Evolutionary conservation across 805 yeast genomes (phyloP), one percentile per base, ranked within the genome.

Genomic region (Sporopachydermia lactativora): DNA sequence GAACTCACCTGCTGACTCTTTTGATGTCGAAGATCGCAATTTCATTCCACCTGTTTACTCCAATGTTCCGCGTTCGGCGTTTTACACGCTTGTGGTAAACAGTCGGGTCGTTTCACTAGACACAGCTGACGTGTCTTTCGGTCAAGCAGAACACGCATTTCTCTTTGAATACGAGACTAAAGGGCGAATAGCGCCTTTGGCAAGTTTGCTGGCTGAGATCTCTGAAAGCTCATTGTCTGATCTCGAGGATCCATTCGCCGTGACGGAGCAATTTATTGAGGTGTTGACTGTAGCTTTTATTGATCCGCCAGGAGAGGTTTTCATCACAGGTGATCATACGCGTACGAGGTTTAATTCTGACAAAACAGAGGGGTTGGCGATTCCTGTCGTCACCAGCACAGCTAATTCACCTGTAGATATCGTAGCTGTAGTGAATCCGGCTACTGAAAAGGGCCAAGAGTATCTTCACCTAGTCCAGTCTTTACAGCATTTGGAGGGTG

Each of bases 371-470:
- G n/a, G n/a, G n/a, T n/a, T n/a, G n/a, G n/a, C n/a, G n/a, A n/a
- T n/a, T n/a, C n/a, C n/a, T n/a, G n/a, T n/a, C n/a, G n/a, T n/a
- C n/a, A n/a, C n/a, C n/a, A n/a, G n/a, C n/a, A n/a, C n/a, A n/a
- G n/a, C n/a, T n/a, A n/a, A n/a, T n/a, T n/a, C 69, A 19, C 55
- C 59, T 14, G 53, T 85, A 15, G 80, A 80, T 45, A 51, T 86
- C 3, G 56, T 72, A 3, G 61, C 81, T 0, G 57, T 81, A 1
- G 51, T 83, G 34, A 86, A 92, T 53, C 96, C 97, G 1, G 56
- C 75, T 2, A 70, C 72, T 43, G 88, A 81, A 48, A 50, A 61
- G 13, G 70, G 94, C 0, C 97, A 84, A 50, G 72, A 70, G 39
- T 50, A 75, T 5, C 48, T 80, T 0, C 60, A 79, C 0, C 53